Evolutionary conservation across 73 alveolate genomes (phyloP).

Genomic region (Paramecium tetraurelia): DNA sequence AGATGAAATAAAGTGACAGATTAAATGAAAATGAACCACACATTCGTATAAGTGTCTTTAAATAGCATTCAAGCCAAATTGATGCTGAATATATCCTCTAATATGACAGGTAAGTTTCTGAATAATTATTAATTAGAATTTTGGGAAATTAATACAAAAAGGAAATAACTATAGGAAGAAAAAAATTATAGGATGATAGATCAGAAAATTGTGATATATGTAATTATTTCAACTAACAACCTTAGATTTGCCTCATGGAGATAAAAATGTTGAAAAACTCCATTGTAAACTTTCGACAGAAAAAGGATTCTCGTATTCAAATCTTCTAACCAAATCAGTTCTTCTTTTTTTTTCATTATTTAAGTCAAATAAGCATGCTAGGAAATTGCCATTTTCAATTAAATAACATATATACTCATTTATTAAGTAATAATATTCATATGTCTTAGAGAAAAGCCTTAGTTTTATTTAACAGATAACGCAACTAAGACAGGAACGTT

Average conservation of each 20-base stretch:
- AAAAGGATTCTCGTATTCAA: constrained; percentile 19
- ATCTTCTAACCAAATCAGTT: background rate
- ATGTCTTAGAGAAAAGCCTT: background rate
- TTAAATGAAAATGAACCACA: constrained; percentile 16
- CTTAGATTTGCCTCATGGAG: constrained; percentile 6
- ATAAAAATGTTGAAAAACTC: constrained; percentile 6
- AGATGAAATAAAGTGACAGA: background rate
- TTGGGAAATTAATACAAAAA: background rate
- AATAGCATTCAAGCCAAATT: background rate
- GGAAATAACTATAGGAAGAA: constrained; percentile 8
- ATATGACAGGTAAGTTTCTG: background rate
- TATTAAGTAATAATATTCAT: background rate
- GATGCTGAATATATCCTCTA: background rate
- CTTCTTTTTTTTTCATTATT: background rate
- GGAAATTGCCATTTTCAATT: background rate
- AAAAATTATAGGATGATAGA: background rate
- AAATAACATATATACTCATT: constrained; percentile 11
- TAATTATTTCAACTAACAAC: background rate
- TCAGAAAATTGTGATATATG: constrained; percentile 11
- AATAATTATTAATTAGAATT: background rate
- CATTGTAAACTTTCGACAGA: constrained; percentile 24
- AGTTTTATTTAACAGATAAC: background rate
- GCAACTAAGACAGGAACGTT: constrained; percentile 10
- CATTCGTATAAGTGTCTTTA: constrained; percentile 11
- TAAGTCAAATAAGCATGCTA: background rate